Conservation (phyloP, 352 stramenopile genomes). For the Phytopythium oedochilum region DNA sequence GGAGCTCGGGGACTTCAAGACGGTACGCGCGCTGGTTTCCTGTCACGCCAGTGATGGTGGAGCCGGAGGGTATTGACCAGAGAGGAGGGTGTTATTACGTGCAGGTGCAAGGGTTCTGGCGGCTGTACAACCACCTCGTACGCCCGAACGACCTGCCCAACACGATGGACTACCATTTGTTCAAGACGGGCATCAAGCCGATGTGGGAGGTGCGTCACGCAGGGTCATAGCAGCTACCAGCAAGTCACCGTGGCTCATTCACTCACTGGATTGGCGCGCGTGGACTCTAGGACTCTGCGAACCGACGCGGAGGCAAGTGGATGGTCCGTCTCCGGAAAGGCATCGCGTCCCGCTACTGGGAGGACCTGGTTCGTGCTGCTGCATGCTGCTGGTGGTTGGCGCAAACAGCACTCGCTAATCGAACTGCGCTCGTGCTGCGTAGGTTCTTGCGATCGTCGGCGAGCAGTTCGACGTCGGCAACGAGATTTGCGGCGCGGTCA, state of each 20-base stretch:
- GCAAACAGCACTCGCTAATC: neutral
- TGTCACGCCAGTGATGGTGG: neutral
- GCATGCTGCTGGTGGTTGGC: neutral
- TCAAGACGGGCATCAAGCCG: slow-evolving; percentile 93
- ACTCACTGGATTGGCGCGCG: neutral
- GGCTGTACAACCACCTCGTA: slow-evolving; percentile 91
- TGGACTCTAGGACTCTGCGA: slow-evolving; percentile 56
- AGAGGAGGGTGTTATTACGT: slow-evolving; percentile 2
- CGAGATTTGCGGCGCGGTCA: slow-evolving; percentile 90
- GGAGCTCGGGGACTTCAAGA: slow-evolving; percentile 90
- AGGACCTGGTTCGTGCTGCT: slow-evolving; percentile 69
- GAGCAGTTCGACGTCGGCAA: slow-evolving; percentile 94
- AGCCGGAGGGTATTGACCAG: neutral
- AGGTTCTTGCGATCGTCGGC: slow-evolving; percentile 90
- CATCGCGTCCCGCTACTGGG: slow-evolving; percentile 89
- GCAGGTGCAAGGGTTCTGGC: slow-evolving; percentile 91
- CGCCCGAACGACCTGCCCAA: slow-evolving; percentile 88
- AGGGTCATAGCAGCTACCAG: neutral
- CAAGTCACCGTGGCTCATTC: neutral
- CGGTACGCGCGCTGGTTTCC: slow-evolving; percentile 23
- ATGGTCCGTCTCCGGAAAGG: slow-evolving; percentile 92
- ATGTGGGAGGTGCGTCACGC: slow-evolving; percentile 81
- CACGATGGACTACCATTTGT: slow-evolving; percentile 92
- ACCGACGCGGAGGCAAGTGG: slow-evolving; percentile 90
- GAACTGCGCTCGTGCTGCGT: neutral